These are phyloP conservation scores for Tuber borchii DNA, from an alignment of 495 filamentous ascomycete genomes.

Conservation along the genomic window DNA sequence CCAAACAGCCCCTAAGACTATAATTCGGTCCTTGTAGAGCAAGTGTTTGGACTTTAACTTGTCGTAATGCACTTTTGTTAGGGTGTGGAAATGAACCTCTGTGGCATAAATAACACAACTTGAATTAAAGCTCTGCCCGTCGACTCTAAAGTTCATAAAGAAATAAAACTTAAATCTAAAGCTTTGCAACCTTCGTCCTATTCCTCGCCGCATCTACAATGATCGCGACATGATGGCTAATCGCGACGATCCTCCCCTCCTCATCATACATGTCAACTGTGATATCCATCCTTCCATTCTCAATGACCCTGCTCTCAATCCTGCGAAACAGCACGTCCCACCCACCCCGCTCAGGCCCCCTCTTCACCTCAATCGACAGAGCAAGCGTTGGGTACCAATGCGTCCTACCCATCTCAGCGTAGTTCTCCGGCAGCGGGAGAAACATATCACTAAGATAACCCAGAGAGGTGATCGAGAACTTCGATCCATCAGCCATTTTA, in stretches of 20 bases:
- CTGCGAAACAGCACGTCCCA: conserved; percentile 62
- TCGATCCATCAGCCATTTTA: conserved; percentile 15
- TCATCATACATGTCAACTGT: conserved; percentile 58
- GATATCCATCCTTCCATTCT: conserved; percentile 59
- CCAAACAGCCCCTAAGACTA: neutral
- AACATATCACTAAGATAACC: conserved; percentile 34
- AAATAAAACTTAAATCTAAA: neutral
- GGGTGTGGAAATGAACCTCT: neutral
- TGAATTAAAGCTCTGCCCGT: neutral
- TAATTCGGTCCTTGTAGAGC: neutral
- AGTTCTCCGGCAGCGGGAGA: conserved; percentile 32
- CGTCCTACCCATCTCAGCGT: conserved; percentile 35
- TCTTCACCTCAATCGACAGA: conserved; percentile 63
- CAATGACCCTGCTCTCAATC: conserved; percentile 53
- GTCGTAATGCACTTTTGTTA: neutral
- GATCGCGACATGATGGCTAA: conserved; percentile 58
- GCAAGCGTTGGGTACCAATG: conserved; percentile 76
- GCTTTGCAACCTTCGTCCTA: conserved; percentile 9
- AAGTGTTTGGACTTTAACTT: neutral
- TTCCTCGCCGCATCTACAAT: conserved; percentile 55
- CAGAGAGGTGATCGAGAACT: conserved; percentile 11
- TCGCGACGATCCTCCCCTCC: conserved; percentile 53
- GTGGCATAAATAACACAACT: neutral
- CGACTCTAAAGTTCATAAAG: neutral
- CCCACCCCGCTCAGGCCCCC: conserved; percentile 52